Evolutionary conservation across 768 basidiomycete genomes (phyloP), one percentile per base, ranked within the genome.

Genomic region (Coprinellus micaceus): DNA sequence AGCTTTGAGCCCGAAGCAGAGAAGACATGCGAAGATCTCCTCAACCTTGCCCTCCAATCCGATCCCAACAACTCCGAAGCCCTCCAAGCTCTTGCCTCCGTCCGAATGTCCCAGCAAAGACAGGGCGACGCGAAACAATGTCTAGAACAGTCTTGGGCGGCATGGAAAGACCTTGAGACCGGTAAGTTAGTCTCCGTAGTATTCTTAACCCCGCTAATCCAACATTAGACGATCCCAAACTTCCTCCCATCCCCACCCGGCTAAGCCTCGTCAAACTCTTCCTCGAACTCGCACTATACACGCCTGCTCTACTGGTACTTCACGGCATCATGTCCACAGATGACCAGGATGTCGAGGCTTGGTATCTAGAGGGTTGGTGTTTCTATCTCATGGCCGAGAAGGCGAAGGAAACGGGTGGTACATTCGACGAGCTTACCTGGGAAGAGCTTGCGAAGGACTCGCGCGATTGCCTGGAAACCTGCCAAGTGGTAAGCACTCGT

Each of bases 361-460:
- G 94, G 86, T 96, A 96, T 66, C 82, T 96, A 26, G 93, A 95
- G 70, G 94, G 93, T 52, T 97, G 93, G 93, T 88, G 89, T 60
- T 93, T 91, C 77, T 92, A 85, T 74, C 73, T 95, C 45, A 85
- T 90, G 82, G 81, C 84, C 0, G 87, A 89, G 67, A 81, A 86
- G 58, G 83, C 82, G 7, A 78, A 82, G 58, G 84, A 87, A 62
- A 79, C 71, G 12, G 77, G 75, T 25, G 79, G 77, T 19, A 78
- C 69, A 36, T 56, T 78, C 28, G 78, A 79, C 33, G 82, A 79
- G 17, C 63, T 88, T 59, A 81, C 80, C 3, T 89, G 87, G 83
- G 78, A 88, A 65, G 91, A 94, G 59, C 82, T 94, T 44, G 88
- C 83, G 5, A 82, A 79, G 54, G 91, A 94, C 65, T 75, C 91